Percentiles rank a stretch among this genome's conserved stretches.
Evolutionary conservation across 1,284 basidiomycete genomes (phyloP).

Genomic region (Apiotrichum brassicae): DNA sequence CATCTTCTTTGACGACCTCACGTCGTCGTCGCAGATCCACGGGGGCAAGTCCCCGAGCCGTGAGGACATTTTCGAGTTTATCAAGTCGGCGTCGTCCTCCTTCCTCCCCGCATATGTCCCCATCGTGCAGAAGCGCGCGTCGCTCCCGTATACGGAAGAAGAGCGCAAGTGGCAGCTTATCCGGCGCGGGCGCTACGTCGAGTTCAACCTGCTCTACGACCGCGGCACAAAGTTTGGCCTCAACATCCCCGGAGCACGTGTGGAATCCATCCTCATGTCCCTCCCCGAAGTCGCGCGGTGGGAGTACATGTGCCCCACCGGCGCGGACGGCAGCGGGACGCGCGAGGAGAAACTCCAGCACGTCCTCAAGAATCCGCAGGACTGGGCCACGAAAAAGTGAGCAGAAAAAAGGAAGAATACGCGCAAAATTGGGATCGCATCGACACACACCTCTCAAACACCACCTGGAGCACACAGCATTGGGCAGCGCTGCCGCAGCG

Average conservation of each 20-base stretch:
- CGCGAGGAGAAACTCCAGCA: slow-evolving; percentile 65
- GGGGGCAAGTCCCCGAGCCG: slow-evolving; percentile 41
- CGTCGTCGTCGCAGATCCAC: slow-evolving; percentile 37
- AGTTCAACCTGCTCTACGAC: slow-evolving; percentile 90
- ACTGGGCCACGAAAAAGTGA: slow-evolving; percentile 54
- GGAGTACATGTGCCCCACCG: slow-evolving; percentile 86
- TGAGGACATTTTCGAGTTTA: slow-evolving; percentile 68
- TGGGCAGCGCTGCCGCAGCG: no score
- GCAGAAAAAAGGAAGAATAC: neutral
- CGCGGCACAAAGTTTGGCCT: slow-evolving; percentile 66
- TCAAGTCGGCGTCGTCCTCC: slow-evolving; percentile 63
- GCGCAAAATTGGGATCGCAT: no score
- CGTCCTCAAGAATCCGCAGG: slow-evolving; percentile 62
- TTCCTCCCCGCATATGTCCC: slow-evolving; percentile 88
- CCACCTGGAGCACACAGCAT: no score
- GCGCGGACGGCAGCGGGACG: slow-evolving; percentile 56
- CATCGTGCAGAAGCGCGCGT: slow-evolving; percentile 58
- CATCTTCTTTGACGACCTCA: slow-evolving; percentile 91
- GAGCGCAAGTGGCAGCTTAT: slow-evolving; percentile 82
- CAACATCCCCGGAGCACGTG: slow-evolving; percentile 79
- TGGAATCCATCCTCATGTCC: slow-evolving; percentile 88
- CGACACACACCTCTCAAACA: no score
- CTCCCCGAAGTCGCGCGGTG: slow-evolving; percentile 83
- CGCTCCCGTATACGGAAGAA: slow-evolving; percentile 56
- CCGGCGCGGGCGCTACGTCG: slow-evolving; percentile 81